Evolutionary conservation across 106 monocot species (phyloP), one percentile per base, ranked within the genome.

Genomic region (Iris macrosiphon): DNA sequence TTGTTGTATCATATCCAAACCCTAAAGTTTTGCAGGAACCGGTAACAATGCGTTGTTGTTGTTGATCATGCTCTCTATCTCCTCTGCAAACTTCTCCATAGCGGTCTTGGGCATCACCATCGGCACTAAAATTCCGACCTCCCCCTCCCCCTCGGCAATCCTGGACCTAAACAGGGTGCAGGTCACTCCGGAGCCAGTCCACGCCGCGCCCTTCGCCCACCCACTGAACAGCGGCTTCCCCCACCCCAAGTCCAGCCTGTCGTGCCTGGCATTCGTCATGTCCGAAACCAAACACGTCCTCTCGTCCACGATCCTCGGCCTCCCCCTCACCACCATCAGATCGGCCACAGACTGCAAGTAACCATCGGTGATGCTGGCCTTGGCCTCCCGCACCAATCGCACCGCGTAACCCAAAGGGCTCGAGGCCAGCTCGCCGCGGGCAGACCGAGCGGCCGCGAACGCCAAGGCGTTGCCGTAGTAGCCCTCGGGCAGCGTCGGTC

Each of bases 401-500:
- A n/a, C n/a, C n/a, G n/a, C n/a, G n/a, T n/a, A n/a, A n/a, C n/a
- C n/a, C n/a, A n/a, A n/a, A n/a, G n/a, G n/a, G n/a, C n/a, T n/a
- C 40, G 24, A 45, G 34, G 31, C 25, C 18, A 13, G 56, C 44
- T 8, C 52, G 14, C 45, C 70, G 52, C 42, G 44, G 23, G 13
- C 52, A 1, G 22, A 38, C 68, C 39, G 60, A 19, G 52, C 60
- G 8, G 39, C 39, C 12, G 61, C 27, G 33, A 53, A 53, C 26
- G 51, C 31, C 14, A 70, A 45, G 6, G 61, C 60, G 24, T 70
- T 70, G 14, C 70, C 70, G 41, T 62, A 70, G 53, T 52, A 70
- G 2, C 70, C 70, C 0, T 20, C 30, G 24, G 70, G 61, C 0
- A 62, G 9, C n/a, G n/a, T n/a, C 24, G 14, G 13, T 1, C 41